These are phyloP conservation scores for Cystobasidium slooffiae DNA, from an alignment of 1,284 basidiomycete genomes.

Conservation along the genomic window DNA sequence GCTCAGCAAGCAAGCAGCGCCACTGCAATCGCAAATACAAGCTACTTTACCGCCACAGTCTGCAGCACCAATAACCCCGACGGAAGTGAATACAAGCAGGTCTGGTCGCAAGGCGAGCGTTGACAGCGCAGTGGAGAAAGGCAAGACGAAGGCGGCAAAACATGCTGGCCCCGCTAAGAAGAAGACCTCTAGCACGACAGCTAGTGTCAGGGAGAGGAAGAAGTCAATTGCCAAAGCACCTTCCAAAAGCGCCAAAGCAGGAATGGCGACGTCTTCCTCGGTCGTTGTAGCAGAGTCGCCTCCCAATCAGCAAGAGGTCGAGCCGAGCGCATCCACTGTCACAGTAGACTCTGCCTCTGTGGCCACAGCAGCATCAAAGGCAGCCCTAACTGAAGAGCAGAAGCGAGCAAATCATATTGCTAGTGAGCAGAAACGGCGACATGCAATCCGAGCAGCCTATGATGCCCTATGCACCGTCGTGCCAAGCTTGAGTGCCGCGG, in stretches of 20 bases:
- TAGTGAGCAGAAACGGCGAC: conserved; percentile 85
- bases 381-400: conserved; percentile 76
- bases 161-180: conserved; percentile 23
- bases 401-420: conserved; percentile 92
- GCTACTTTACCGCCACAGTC: not conserved
- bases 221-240: not conserved
- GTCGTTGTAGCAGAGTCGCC: not conserved
- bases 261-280: not conserved
- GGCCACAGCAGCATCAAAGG: conserved; percentile 44
- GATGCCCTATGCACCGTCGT: conserved; percentile 78
- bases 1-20: not conserved
- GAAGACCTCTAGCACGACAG: conserved; percentile 17
- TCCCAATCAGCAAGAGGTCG: not conserved
- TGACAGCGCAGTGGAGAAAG: not conserved
- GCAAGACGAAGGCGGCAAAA: not conserved
- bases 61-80: too few species aligned
- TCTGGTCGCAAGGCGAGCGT: not conserved
- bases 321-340: conserved; percentile 3
- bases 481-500: conserved; percentile 73
- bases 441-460: conserved; percentile 86
- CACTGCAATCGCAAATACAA: not conserved
- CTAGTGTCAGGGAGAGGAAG: conserved; percentile 8
- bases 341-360: not conserved
- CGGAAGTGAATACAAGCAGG: too few species aligned
- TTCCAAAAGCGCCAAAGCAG: conserved; percentile 1